Base-by-base conservation (phyloP, 495 filamentous ascomycete species). In the Neurospora discreta region DNA sequence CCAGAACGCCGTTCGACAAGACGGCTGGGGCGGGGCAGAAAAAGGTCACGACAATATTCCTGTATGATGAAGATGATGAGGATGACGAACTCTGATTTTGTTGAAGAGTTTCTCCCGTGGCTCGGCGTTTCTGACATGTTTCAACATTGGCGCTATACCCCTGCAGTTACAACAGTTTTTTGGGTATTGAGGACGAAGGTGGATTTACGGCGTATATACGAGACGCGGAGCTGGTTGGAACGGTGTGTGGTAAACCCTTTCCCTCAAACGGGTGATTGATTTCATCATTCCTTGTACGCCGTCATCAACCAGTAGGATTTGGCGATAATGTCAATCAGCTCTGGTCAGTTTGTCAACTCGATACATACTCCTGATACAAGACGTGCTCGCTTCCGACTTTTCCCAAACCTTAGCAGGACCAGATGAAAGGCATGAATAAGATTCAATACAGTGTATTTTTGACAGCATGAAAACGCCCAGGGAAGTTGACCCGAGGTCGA, bases 71-170 rank as follows among this genome's bases (percentile, higher is more conserved):
- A 3, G 52, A 33, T 13, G 52, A 77, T 36, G 75, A 75, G 13
- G 71, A 76, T 43, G 75, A 73, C 38, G 73, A 76, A 71, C 73
- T 76, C 20, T 76, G 70, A 72, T 65, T 65, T 65, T 36, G 23
- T 65, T 65, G 52, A 65, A 36, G 26, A 65, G 26, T 58, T 52
- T 58, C 52, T 18, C 26, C 18, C 52, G 15, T 65, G 15, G 52
- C 52, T 3, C 33, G 52, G 52, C 52, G 52, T 65, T 65, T 65
- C 52, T 36, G 15, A 18, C 52, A 16, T 65, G 26, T 65, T 26
- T 65, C 26, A 36, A 65, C 52, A 8, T 60, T 65, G 52, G 52
- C 26, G 33, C 26, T 65, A 36, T 65, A 65, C 52, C 52, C 52
- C 52, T 65, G 52, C 52, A 65, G 52, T 18, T 33, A 30, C 52